Evolutionary conservation across 306 rosid genomes (phyloP), one percentile per base, ranked within the genome.

Genomic region (Cyamopsis tetragonoloba): DNA sequence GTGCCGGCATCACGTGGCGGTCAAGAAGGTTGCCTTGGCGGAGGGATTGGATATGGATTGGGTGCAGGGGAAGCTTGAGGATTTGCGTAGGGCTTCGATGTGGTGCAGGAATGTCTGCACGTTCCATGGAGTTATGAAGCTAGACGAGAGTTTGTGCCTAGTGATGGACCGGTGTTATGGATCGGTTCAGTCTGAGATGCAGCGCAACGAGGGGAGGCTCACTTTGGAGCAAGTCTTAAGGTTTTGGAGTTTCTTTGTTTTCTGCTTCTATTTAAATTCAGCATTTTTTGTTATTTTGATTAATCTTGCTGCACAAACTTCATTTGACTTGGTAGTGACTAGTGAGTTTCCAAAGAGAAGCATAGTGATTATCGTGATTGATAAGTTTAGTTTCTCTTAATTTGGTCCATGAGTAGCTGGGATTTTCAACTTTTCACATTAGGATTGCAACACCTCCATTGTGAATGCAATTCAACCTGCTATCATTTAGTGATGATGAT

Each of bases 191-290:
- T 86, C 97, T 5, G 96, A 88, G 86, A 93, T 93, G 99, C 90
- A 83, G 72, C 84, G 87, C 6, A 93, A 93, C 35, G 91, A 93
- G 74, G 99, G 99, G 67, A 78, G 99, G 51, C 96, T 93, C 53
- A 93, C 99, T 64, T 77, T 93, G 90, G 99, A 93, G 83, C 99
- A 93, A 88, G 95, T 93, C 39, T 77, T 93, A 73, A 90, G 99
- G 99, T 93, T 84, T 64, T 67, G 50, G 8, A 18, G 2, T 65
- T 73, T 42, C 5, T 4, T 7, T 3, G 15, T n/a, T 18, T 70
- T 20, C 10, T 15, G 5, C 4, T 62, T 73, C 12, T 12, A 1
- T 47, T 73, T 19, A n/a, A 60, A 71, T 74, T 63, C 48, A 28
- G 31, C 15, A 34, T 61, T 68, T 24, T 30, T 35, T 48, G 3